phyloP scores from a whole-genome alignment of 2,329 filamentous ascomycete species.

The Hypoxylon sp. region DNA sequence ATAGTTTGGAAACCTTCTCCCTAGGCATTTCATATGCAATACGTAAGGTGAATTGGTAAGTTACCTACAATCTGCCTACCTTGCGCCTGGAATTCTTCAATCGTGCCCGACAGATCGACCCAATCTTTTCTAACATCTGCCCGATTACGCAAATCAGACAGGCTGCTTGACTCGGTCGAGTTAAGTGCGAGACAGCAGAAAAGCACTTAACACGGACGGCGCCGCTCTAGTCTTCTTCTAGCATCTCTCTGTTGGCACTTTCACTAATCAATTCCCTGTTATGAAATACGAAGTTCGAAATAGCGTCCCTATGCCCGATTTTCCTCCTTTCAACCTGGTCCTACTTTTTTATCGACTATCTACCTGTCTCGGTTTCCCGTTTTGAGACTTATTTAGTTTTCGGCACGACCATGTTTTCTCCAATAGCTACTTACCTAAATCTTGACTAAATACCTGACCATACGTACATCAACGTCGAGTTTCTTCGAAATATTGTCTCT shows the following conservation, averaged over 20 bases:
- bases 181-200: conserved; percentile 32
- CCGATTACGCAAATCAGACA: conserved; percentile 18
- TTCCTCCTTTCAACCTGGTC: conserved; percentile 24
- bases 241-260: conserved; percentile 36
- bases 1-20: neutral
- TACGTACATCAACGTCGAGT: conserved; percentile 15
- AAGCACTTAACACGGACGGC: conserved; percentile 33
- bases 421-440: conserved; percentile 27
- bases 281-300: conserved; percentile 40
- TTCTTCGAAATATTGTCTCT: conserved; percentile 8
- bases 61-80: conserved; percentile 5
- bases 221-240: conserved; percentile 36
- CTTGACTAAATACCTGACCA: conserved; percentile 12
- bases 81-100: conserved; percentile 9
- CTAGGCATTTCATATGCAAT: neutral
- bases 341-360: conserved; percentile 24
- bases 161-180: conserved; percentile 30
- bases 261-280: conserved; percentile 35
- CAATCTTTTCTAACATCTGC: conserved; percentile 15
- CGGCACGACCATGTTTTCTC: conserved; percentile 34
- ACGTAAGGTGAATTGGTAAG: conserved; percentile 9
- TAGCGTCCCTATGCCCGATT: conserved; percentile 40
- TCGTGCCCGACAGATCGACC: conserved; percentile 18
- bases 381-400: conserved; percentile 14
- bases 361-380: conserved; percentile 7